Evolutionary conservation across 2,329 filamentous ascomycete genomes (phyloP).

Genomic region (Gremmenia infestans): DNA sequence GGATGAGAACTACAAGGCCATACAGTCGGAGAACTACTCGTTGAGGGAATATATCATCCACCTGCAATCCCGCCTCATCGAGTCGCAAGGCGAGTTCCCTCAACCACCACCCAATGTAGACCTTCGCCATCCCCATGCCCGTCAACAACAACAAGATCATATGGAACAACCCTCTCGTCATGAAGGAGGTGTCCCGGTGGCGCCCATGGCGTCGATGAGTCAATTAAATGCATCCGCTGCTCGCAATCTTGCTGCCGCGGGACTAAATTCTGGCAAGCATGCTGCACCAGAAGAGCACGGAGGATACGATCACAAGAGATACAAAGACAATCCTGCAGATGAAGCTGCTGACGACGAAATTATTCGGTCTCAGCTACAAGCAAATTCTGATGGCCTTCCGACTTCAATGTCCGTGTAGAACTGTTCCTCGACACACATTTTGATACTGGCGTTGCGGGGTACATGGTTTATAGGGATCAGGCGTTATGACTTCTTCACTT

Average conservation of each 20-base stretch:
- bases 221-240: constrained; percentile 34
- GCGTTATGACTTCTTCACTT: neutral
- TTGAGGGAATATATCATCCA: constrained; percentile 90
- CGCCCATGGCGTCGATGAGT: constrained; percentile 32
- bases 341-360: constrained; percentile 50
- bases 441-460: constrained; percentile 8
- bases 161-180: constrained; percentile 20
- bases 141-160: constrained; percentile 24
- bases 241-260: constrained; percentile 30
- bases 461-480: neutral
- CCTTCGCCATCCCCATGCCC: constrained; percentile 47
- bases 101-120: constrained; percentile 78
- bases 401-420: constrained; percentile 19
- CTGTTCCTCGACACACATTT: neutral
- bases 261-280: constrained; percentile 27
- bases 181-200: constrained; percentile 20
- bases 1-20: constrained; percentile 70
- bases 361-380: constrained; percentile 45
- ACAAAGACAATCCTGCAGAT: constrained; percentile 37
- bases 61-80: constrained; percentile 80
- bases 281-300: constrained; percentile 14
- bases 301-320: constrained; percentile 27
- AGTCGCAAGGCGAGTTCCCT: constrained; percentile 77
- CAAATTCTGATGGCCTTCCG: constrained; percentile 32
- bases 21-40: constrained; percentile 85